Conservation (phyloP, 1,139 yeast species). For the Taphrina flavorubra region DNA sequence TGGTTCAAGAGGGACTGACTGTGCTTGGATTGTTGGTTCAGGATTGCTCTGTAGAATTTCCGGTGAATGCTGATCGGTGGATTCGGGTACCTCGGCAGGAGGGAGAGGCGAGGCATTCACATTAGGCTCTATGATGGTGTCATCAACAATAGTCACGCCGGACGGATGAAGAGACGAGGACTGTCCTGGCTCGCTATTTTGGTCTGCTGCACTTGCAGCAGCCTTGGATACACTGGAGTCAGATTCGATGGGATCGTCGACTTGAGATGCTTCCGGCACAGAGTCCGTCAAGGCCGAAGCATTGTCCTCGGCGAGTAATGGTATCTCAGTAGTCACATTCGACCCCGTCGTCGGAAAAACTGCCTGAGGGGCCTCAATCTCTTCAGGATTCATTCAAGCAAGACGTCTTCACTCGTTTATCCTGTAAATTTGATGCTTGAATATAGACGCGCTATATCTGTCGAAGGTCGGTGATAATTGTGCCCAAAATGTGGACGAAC, state of each 20-base stretch:
- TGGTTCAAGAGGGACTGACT: not conserved
- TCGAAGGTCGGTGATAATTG: too few species aligned
- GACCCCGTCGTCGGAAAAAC: slow-evolving; percentile 3
- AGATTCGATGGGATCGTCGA: not conserved
- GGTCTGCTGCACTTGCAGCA: not conserved
- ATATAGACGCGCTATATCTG: too few species aligned
- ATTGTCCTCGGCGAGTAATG: slow-evolving; percentile 4
- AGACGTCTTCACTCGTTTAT: too few species aligned
- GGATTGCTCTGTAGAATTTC: not conserved
- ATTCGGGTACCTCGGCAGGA: not conserved
- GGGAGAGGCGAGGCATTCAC: not conserved
- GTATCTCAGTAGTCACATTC: slow-evolving; percentile 10
- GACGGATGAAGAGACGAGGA: not conserved
- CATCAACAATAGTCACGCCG: slow-evolving; percentile 19
- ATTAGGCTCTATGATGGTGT: slow-evolving; percentile 11
- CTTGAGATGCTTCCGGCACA: not conserved
- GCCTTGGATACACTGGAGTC: not conserved
- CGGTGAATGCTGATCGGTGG: not conserved
- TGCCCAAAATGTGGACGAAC: too few species aligned
- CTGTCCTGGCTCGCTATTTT: too few species aligned
- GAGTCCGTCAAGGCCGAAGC: not conserved
- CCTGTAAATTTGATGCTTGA: too few species aligned
- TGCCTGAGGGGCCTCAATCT: slow-evolving; percentile 8
- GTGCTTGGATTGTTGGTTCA: not conserved
- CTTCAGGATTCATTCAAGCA: not conserved